Percentiles rank a stretch among this genome's conserved stretches.
phyloP scores from a whole-genome alignment of 176 grass and related monocot genomes.

The Puya raimondii region DNA sequence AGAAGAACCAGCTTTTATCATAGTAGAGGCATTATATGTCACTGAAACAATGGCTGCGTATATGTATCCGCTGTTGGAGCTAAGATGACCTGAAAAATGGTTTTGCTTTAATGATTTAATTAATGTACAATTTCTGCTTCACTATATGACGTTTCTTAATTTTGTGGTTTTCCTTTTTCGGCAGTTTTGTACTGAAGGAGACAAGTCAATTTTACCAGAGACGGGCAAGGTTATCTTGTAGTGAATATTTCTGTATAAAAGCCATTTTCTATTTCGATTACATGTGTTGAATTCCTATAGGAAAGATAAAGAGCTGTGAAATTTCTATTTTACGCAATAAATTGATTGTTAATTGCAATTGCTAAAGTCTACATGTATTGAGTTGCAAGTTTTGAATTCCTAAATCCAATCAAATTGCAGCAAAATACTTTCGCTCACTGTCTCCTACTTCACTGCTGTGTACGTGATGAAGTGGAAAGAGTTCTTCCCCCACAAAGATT shows the following conservation, averaged over 20 bases:
- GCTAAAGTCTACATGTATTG: not conserved
- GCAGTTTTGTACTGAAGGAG: constrained; percentile 80
- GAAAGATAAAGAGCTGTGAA: not conserved
- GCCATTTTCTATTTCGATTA: constrained; percentile 1
- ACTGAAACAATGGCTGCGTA: not conserved
- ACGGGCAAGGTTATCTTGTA: constrained; percentile 42
- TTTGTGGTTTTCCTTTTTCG: constrained; percentile 9
- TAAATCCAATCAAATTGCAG: constrained; percentile 32
- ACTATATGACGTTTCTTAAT: not conserved
- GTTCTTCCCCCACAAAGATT: constrained; percentile 61
- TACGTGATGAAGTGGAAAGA: constrained; percentile 74
- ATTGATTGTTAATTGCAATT: not conserved
- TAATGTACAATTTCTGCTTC: not conserved
- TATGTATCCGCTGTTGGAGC: no score
- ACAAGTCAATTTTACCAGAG: constrained; percentile 64
- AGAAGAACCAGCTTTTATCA: not conserved
- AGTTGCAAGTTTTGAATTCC: constrained; percentile 8
- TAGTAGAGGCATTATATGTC: not conserved
- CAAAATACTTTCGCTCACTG: constrained; percentile 55
- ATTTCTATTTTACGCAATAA: not conserved
- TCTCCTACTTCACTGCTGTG: constrained; percentile 64
- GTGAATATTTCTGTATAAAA: not conserved
- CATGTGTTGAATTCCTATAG: not conserved
- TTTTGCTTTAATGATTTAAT: not conserved
- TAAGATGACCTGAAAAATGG: no score